Evolutionary conservation across 768 basidiomycete genomes (phyloP).

Genomic region (Xerocomus brunneocitrinus): DNA sequence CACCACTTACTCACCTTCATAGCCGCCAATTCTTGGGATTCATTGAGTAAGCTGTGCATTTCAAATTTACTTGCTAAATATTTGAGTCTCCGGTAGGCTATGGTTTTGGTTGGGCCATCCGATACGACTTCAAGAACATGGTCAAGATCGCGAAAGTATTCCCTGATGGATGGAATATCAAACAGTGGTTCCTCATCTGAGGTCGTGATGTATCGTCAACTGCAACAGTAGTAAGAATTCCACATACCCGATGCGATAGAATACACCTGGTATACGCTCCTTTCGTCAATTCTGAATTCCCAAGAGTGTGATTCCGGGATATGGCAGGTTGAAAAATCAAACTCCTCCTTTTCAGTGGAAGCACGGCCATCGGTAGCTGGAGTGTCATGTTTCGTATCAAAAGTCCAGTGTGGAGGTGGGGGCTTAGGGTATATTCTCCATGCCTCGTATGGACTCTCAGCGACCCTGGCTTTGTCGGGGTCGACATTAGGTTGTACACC

Average conservation of each 20-base stretch:
- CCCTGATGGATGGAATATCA: constrained; percentile 78
- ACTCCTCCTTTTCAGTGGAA: constrained; percentile 41
- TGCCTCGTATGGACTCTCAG: constrained; percentile 39
- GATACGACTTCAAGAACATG: constrained; percentile 86
- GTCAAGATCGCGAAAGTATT: constrained; percentile 96
- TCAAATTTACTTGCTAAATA: constrained; percentile 92
- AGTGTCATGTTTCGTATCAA: constrained; percentile 50
- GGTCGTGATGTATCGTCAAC: constrained; percentile 3
- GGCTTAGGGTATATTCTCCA: constrained; percentile 94
- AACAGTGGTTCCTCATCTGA: constrained; percentile 56
- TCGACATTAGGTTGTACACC: constrained; percentile 64
- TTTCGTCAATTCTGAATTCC: constrained; percentile 73
- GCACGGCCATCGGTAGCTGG: constrained; percentile 38
- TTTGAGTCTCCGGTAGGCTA: constrained; percentile 87
- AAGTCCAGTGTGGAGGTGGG: constrained; percentile 96
- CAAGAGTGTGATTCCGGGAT: constrained; percentile 67
- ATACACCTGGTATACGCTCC: constrained; percentile 90
- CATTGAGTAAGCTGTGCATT: constrained; percentile 88
- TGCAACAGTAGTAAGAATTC: neutral
- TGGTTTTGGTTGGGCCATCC: constrained; percentile 94
- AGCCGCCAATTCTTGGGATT: constrained; percentile 88
- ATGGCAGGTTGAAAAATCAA: constrained; percentile 64
- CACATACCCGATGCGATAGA: constrained; percentile 20
- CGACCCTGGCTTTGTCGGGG: constrained; percentile 20
- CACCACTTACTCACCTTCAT: constrained; percentile 71